Evolutionary conservation across 495 filamentous ascomycete genomes (phyloP), one percentile per base, ranked within the genome.

Genomic region (Neurospora pannonica): DNA sequence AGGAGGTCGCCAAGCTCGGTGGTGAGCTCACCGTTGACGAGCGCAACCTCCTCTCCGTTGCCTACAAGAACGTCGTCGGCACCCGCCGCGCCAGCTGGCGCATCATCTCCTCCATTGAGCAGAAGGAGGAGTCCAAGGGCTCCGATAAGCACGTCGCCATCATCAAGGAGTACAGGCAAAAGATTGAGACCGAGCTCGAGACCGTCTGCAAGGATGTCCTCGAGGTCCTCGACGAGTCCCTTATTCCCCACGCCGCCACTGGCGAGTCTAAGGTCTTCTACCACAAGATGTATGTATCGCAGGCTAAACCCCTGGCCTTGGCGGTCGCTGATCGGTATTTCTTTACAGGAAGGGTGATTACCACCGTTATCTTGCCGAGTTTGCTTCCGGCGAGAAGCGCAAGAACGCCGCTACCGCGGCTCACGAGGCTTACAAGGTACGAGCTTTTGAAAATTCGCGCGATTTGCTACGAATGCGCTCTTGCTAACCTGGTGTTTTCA

Each of bases 211-310:
- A 98, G 85, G 96, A 99, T 89, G 95, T 99, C 70, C 91, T 99
- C 78, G 91, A 97, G 79, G 96, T 99, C 74, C 89, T 99, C 75
- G 97, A 98, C 81, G 88, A 98, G 79, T 92, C 91, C 77, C 89
- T 99, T 80, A 99, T 99, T 81, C 95, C 97, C 83, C 95, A 97
- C 88, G 96, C 96, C 78, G 93, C 97, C 84, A 93, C 94, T 76
- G 96, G 96, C 85, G 96, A 99, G 89, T 97, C 94, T 79, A 98
- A 98, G 90, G 96, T 99, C 79, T 99, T 99, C 85, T 99, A 99
- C 88, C 97, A 98, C 92, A 99, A 99, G 92, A 99, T 99, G 96
- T 98, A 85, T 74, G 93, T 88, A 72, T 74, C 74, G 73, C 78
- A 72, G 31, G 19, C 38, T 28, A 69, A 38, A 42, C 42, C 54